Base-by-base conservation (phyloP, 2,329 filamentous ascomycete species). In the Colletotrichum karsti region DNA sequence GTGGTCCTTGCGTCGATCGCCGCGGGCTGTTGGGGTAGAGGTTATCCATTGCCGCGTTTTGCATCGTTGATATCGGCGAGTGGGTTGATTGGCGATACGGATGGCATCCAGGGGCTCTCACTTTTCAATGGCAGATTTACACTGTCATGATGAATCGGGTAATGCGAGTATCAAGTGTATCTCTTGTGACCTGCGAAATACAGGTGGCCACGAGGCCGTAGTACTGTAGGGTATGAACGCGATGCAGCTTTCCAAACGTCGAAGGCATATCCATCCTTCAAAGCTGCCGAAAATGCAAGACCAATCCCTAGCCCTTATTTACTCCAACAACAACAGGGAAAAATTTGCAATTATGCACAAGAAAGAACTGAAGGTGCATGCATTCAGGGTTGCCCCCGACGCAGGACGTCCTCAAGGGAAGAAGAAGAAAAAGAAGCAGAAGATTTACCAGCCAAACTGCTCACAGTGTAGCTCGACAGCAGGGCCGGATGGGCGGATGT, bases 381-480 rank as follows among this genome's bases (percentile, higher is more conserved):
- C 41, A n/a, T n/a, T n/a, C n/a, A n/a, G n/a, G n/a, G n/a, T n/a
- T n/a, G n/a, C n/a, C n/a, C n/a, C n/a, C n/a, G n/a, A n/a, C n/a
- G n/a, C n/a, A n/a, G n/a, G n/a, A n/a, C n/a, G n/a, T n/a, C n/a
- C n/a, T n/a, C n/a, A n/a, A n/a, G n/a, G n/a, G n/a, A n/a, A n/a
- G n/a, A n/a, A n/a, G n/a, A n/a, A n/a, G n/a, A n/a, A n/a, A n/a
- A n/a, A n/a, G n/a, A 3, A 30, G 5, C 24, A 61, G 18, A 26
- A 8, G 26, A 3, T 35, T 74, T 69, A 83, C 81, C 81, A 83
- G 5, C 78, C 82, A 73, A 85, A 85, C 46, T 82, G 76, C 74
- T 86, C 84, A 58, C 81, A 82, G 74, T 86, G 83, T 13, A 86
- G 74, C 70, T 84, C 83, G 4, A 87, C 74, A 26, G 79, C 79